Percentiles rank a stretch among this genome's conserved stretches.
Conservation (phyloP, 768 basidiomycete genomes). For the Collybiopsis confluens region DNA sequence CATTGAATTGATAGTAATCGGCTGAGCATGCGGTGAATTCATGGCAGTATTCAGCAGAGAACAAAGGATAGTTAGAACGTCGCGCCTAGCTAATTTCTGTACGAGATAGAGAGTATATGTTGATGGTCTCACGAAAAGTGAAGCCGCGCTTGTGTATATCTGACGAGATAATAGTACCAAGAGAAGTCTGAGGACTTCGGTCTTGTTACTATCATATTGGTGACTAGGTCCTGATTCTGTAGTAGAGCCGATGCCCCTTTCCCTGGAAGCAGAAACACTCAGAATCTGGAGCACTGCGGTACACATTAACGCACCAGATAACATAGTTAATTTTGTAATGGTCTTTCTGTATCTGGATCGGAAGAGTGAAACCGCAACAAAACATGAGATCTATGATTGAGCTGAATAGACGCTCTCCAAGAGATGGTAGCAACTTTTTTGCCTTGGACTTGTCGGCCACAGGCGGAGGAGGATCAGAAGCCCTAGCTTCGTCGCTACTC, state of each 20-base stretch:
- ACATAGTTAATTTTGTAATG: slow-evolving; percentile 82
- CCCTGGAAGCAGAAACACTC: slow-evolving; percentile 46
- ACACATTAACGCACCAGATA: slow-evolving; percentile 65
- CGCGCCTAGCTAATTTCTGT: slow-evolving; percentile 69
- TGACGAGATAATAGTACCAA: slow-evolving; percentile 87
- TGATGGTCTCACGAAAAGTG: slow-evolving; percentile 69
- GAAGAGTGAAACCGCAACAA: slow-evolving; percentile 91
- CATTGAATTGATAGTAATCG: slow-evolving; percentile 59
- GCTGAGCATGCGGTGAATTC: slow-evolving; percentile 53
- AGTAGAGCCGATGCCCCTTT: slow-evolving; percentile 91
- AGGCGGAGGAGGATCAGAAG: slow-evolving; percentile 10
- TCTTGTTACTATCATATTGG: slow-evolving; percentile 74
- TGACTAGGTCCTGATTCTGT: slow-evolving; percentile 61
- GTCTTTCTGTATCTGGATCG: slow-evolving; percentile 69
- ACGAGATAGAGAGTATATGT: slow-evolving; percentile 76
- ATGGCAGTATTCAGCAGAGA: slow-evolving; percentile 89
- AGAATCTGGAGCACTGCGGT: neutral
- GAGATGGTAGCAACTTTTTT: slow-evolving; percentile 59
- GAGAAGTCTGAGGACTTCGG: slow-evolving; percentile 85
- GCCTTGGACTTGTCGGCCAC: slow-evolving; percentile 23
- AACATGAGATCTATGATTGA: slow-evolving; percentile 84
- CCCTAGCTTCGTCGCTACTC: slow-evolving; percentile 25
- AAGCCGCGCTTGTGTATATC: slow-evolving; percentile 74
- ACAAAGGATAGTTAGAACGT: slow-evolving; percentile 90
- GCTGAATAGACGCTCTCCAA: slow-evolving; percentile 77